These are phyloP conservation scores for Calocybe indica DNA, from an alignment of 768 basidiomycete species.

Conservation along the genomic window DNA sequence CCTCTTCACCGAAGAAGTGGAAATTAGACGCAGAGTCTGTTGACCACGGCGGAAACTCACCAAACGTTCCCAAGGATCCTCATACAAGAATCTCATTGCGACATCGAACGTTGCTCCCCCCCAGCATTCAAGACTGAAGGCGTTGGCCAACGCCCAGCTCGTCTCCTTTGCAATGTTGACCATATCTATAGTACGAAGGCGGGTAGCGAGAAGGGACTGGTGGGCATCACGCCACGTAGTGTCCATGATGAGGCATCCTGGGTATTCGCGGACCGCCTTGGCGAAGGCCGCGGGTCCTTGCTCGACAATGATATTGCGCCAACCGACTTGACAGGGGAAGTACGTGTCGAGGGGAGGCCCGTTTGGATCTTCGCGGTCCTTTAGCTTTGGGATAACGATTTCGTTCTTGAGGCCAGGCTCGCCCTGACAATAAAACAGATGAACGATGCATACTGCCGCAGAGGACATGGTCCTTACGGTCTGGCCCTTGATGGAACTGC, in stretches of 20 bases:
- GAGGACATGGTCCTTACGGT: constrained; percentile 26
- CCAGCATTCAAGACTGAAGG: constrained; percentile 98
- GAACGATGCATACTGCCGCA: not conserved
- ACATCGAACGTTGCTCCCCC: constrained; percentile 99
- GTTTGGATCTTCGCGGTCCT: constrained; percentile 71
- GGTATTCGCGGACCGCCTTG: constrained; percentile 94
- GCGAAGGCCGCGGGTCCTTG: constrained; percentile 98
- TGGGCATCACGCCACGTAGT: constrained; percentile 99
- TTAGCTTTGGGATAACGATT: constrained; percentile 74
- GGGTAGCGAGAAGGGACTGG: constrained; percentile 94
- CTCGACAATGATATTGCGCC: constrained; percentile 98
- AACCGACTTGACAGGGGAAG: constrained; percentile 81
- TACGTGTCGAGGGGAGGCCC: constrained; percentile 73
- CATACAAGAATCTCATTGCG: constrained; percentile 98
- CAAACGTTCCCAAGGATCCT: constrained; percentile 98
- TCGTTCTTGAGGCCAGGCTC: constrained; percentile 94
- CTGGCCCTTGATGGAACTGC: constrained; percentile 97
- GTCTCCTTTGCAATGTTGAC: constrained; percentile 98
- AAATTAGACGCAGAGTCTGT: not conserved
- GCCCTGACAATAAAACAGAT: constrained; percentile 37
- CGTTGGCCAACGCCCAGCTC: constrained; percentile 88
- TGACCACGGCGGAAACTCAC: constrained; percentile 33
- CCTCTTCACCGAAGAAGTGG: constrained; percentile 43
- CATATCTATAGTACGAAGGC: constrained; percentile 94
- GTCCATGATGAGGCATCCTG: constrained; percentile 94